Evolutionary conservation across 225 moss, liverwort and hornwort species (phyloP).

Genomic region (Asterella californica): DNA sequence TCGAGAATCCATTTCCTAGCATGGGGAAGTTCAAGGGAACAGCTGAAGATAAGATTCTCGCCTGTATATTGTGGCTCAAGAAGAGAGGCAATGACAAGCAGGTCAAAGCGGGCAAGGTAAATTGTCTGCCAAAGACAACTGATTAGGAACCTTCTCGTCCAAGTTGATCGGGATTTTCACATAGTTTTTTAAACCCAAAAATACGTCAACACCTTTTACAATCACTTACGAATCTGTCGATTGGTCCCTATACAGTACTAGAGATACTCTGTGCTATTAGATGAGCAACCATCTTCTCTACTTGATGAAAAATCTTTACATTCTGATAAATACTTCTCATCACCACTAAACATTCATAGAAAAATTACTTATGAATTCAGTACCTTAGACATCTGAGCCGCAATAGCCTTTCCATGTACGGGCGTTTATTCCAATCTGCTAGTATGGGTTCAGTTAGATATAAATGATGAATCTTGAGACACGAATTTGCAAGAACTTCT

Average conservation of each 20-base stretch:
- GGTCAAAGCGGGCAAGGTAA: conserved; percentile 40
- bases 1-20: conserved; percentile 39
- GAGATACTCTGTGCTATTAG: not conserved
- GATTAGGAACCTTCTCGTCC: not conserved
- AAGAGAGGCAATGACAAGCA: conserved; percentile 40
- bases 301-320: not conserved
- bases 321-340: not conserved
- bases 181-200: not conserved
- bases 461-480: no score
- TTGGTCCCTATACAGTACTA: not conserved
- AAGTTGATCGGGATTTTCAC: not conserved
- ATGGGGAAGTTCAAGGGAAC: conserved; percentile 44
- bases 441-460: conserved; percentile 55
- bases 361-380: not conserved
- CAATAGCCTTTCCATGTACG: conserved; percentile 60
- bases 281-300: no score
- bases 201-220: not conserved
- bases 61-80: conserved; percentile 43
- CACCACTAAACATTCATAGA: not conserved
- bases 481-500: no score
- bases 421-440: conserved; percentile 51
- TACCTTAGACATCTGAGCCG: conserved; percentile 80
- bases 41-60: conserved; percentile 43
- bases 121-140: not conserved
- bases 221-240: not conserved